Base-by-base conservation (phyloP, 2,329 filamentous ascomycete species). In the Paecilomyces formosus region DNA sequence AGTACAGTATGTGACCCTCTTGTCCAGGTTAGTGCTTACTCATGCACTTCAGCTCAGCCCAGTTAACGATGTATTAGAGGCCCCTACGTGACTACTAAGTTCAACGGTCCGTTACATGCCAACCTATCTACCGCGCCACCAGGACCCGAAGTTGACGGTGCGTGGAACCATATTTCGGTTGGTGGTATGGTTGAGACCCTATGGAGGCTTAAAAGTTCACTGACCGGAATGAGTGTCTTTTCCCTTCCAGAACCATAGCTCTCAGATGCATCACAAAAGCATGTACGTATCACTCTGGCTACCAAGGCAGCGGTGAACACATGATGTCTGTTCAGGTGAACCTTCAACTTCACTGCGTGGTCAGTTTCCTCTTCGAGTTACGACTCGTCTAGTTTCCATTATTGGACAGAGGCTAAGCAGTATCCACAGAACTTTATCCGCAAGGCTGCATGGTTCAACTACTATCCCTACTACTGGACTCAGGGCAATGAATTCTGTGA, bases 281-380 rank as follows among this genome's bases (percentile, higher is more conserved):
- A 58, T 18, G 57, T 60, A 7, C 56, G 51, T 6, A 50, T 62
- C 35, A 49, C 53, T 39, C 57, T 18, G 56, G 45, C 9, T 55
- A 63, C 35, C 3, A 57, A 26, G 57, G 52, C 9, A 55, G 53
- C 53, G 61, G 61, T 33, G 61, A 60, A 12, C 59, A 63, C 35
- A 58, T 63, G 57, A 59, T 53, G 11, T 54, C 39, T 26, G 55
- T 61, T 3, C 59, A 64, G 35, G 33, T 61, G 13, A 57, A 53
- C 28, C 61, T 63, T 57, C 57, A 62, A 55, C 53, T 64, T 6
- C 62, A 63, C 54, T 62, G 61, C 33, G 57, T 64, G 30, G 61
- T 60, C 21, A 26, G 55, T 56, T 53, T 12, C 55, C 45, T 18
- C 6, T 30, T 30, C 4, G 30, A 39, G 9, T 1, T 9, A 31